Conservation (phyloP, 805 yeast genomes). For the Naumovozyma baii region DNA sequence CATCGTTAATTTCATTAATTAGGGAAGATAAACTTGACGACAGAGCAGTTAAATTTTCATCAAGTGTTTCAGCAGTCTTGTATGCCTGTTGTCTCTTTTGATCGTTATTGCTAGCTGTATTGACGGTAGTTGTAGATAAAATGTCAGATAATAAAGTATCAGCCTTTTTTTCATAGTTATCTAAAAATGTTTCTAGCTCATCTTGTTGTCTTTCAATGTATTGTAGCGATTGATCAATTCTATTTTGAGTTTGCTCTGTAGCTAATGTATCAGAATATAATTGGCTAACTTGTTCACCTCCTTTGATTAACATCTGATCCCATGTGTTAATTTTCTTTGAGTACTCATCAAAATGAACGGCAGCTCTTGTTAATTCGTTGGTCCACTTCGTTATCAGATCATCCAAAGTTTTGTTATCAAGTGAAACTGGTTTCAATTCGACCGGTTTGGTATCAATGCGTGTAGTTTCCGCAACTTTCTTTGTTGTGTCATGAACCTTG, state of each 20-base stretch:
- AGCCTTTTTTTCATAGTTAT: conserved; percentile 56
- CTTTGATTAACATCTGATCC: conserved; percentile 76
- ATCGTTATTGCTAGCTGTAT: conserved; percentile 39
- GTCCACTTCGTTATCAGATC: conserved; percentile 93
- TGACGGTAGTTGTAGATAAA: conserved; percentile 19
- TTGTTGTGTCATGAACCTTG: neutral
- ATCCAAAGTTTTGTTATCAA: conserved; percentile 86
- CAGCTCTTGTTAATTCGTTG: conserved; percentile 62
- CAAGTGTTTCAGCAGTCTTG: conserved; percentile 73
- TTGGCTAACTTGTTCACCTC: conserved; percentile 75
- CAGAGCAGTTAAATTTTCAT: conserved; percentile 67
- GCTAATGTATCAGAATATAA: conserved; percentile 66
- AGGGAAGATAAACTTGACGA: conserved; percentile 68
- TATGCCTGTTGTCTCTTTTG: conserved; percentile 86
- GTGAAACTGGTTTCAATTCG: conserved; percentile 60
- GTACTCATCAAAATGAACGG: conserved; percentile 65
- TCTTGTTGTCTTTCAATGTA: conserved; percentile 89
- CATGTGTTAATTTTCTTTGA: conserved; percentile 68
- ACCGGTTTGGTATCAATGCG: conserved; percentile 36
- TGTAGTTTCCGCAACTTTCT: conserved; percentile 1
- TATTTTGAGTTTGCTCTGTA: conserved; percentile 77
- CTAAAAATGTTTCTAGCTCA: conserved; percentile 73
- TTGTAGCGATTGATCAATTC: conserved; percentile 76
- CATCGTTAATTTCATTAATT: conserved; percentile 73
- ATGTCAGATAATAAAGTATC: conserved; percentile 32